Evolutionary conservation across 1,284 basidiomycete genomes (phyloP), one percentile per base, ranked within the genome.

Genomic region (Cryptococcus wingfieldii): DNA sequence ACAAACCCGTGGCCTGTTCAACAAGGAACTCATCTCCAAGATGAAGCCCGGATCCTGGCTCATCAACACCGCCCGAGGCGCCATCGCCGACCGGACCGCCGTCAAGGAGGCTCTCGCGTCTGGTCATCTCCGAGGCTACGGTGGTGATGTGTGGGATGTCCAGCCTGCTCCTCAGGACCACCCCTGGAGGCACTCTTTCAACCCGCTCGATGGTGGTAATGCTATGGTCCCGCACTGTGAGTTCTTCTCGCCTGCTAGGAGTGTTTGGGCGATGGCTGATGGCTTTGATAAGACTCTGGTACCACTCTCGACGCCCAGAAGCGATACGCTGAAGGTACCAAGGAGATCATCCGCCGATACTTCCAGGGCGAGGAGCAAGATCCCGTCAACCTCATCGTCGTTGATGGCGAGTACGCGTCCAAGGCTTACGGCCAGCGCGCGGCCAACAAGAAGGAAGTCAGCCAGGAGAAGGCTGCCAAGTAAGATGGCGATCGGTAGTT

Each of bases 61-160:
- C 65, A 85, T 95, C 72, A 94, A 95, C 83, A 94, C 91, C 34
- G 92, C 92, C 44, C 89, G 91, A 67, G 93, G 93, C 47, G 93
- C 93, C 50, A 93, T 97, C 70, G 90, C 87, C 75, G 86, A 91
- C 78, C 85, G 86, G 62, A 82, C 90, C 61, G 90, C 85, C 47
- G 85, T 96, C 57, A 85, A 85, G 10, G 84, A 77, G 1, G 90
- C 92, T 10, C 77, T 97, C 60, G 82, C 84, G 77, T 85, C 82
- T 53, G 93, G 93, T 16, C 88, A 89, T 50, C 74, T 94, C 56
- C 75, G 77, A 57, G 89, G 83, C 6, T 86, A 86, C 72, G 84
- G 85, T 63, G 85, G 85, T 59, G 57, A 50, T 55, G 34, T 38
- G 50, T 47, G 31, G 31, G 84, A 90, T 66, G 84, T 88, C 51